Evolutionary conservation across 2,329 filamentous ascomycete genomes (phyloP).

Genomic region (Aspergillus sp.): DNA sequence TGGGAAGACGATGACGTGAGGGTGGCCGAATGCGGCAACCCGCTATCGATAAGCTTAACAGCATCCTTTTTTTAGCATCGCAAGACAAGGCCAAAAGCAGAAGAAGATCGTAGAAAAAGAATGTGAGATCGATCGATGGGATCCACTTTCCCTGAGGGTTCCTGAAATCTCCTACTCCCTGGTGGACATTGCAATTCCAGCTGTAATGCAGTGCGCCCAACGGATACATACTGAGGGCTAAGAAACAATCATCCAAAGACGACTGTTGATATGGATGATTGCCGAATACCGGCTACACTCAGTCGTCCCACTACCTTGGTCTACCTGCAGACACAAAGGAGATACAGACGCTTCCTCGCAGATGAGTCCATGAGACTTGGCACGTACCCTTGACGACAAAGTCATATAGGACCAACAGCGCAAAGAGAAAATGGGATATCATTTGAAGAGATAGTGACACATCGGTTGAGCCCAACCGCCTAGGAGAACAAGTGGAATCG

Average conservation of each 20-base stretch:
- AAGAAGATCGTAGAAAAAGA: not conserved
- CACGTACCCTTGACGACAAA: not conserved
- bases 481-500: not conserved
- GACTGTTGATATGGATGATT: no score
- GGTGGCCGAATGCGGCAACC: not conserved
- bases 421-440: slow-evolving; percentile 13
- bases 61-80: not conserved
- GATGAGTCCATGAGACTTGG: not conserved
- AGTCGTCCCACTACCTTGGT: not conserved
- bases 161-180: not conserved
- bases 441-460: slow-evolving; percentile 1
- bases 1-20: not conserved
- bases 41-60: slow-evolving; percentile 1
- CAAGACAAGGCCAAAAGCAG: no score
- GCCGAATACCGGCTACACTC: no score
- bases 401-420: not conserved
- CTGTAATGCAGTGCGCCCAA: not conserved
- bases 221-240: not conserved
- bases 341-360: not conserved
- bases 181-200: not conserved
- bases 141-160: not conserved
- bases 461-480: not conserved
- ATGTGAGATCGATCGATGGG: not conserved
- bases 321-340: not conserved
- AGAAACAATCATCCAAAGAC: no score